Evolutionary conservation across 2,329 filamentous ascomycete species (phyloP).

Genomic region (Xylaria sp.): DNA sequence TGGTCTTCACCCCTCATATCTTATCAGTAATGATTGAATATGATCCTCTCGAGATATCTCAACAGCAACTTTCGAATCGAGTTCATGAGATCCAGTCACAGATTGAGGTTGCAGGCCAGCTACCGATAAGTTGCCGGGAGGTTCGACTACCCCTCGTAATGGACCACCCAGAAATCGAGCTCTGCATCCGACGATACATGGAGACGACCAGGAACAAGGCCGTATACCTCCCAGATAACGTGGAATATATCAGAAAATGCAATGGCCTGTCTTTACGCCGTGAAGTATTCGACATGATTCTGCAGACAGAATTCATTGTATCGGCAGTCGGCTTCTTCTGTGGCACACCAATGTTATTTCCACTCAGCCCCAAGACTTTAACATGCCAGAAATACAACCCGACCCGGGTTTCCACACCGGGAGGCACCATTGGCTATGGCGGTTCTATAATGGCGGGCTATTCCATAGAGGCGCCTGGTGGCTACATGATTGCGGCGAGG

Average conservation of each 20-base stretch:
- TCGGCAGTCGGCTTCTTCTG: slow-evolving; percentile 53
- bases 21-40: slow-evolving; percentile 25
- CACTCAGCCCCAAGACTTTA: slow-evolving; percentile 45
- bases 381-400: slow-evolving; percentile 50
- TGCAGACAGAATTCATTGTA: slow-evolving; percentile 50
- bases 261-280: slow-evolving; percentile 51
- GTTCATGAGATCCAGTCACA: neutral
- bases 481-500: slow-evolving; percentile 53
- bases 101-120: neutral
- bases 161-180: slow-evolving; percentile 54
- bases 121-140: slow-evolving; percentile 46
- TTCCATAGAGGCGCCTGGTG: slow-evolving; percentile 53
- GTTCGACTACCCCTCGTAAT: slow-evolving; percentile 54
- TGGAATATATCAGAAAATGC: slow-evolving; percentile 61
- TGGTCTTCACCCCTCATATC: slow-evolving; percentile 18
- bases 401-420: slow-evolving; percentile 51
- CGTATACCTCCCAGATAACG: slow-evolving; percentile 70
- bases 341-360: slow-evolving; percentile 51
- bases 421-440: slow-evolving; percentile 53
- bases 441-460: slow-evolving; percentile 53
- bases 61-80: slow-evolving; percentile 2
- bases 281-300: slow-evolving; percentile 49
- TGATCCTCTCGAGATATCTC: slow-evolving; percentile 24
- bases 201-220: slow-evolving; percentile 70
- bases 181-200: slow-evolving; percentile 69